Evolutionary conservation across 805 yeast genomes (phyloP).

Genomic region (Komagataella pseudopastoris): DNA sequence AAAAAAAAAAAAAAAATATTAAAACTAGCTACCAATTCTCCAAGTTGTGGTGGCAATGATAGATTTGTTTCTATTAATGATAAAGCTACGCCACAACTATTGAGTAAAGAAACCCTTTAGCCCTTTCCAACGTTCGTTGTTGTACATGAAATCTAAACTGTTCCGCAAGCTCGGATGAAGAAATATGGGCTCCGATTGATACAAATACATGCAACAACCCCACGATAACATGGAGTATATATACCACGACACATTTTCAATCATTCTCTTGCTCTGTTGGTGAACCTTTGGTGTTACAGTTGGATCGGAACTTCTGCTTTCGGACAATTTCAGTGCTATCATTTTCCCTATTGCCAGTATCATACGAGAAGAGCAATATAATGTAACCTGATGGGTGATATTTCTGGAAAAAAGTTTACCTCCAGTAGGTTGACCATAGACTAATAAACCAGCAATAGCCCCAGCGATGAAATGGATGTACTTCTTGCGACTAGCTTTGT

Average conservation of each 20-base stretch:
- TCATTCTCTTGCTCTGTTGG: constrained; percentile 2
- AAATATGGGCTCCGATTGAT: constrained; percentile 45
- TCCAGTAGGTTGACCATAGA: constrained; percentile 11
- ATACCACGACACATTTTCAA: constrained; percentile 34
- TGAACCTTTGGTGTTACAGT: not conserved
- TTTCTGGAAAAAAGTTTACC: constrained; percentile 8
- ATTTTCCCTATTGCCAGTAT: constrained; percentile 47
- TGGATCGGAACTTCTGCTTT: constrained; percentile 5
- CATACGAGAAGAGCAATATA: constrained; percentile 62
- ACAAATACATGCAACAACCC: constrained; percentile 65
- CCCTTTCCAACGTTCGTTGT: constrained; percentile 3
- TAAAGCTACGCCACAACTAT: not conserved
- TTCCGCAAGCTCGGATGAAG: constrained; percentile 53
- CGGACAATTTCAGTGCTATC: constrained; percentile 15
- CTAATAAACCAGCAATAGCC: constrained; percentile 14
- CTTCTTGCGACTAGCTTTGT: not conserved
- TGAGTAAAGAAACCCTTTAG: constrained; percentile 1
- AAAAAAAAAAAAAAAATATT: not conserved
- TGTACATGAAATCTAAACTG: constrained; percentile 58
- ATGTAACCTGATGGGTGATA: constrained; percentile 61
- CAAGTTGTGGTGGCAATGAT: not conserved
- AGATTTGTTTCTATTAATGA: not conserved
- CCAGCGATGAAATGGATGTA: constrained; percentile 15
- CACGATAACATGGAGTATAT: constrained; percentile 51
- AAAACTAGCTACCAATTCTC: not conserved